Base-by-base conservation (phyloP, 257 asterid genomes). In the Solanum appendiculatum region DNA sequence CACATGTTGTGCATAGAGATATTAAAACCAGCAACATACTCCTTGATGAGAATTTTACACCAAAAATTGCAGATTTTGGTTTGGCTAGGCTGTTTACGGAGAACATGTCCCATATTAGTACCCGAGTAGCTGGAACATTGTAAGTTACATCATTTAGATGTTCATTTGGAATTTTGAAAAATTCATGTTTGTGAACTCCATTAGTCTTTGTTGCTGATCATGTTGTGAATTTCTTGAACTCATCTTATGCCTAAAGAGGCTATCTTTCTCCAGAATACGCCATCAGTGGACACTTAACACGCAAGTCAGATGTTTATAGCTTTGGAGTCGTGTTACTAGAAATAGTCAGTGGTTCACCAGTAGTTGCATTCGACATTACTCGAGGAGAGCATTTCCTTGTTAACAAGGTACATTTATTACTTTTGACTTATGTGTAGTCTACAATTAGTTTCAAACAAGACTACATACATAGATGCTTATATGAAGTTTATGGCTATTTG, bases 81-180 rank as follows among this genome's bases (percentile, higher is more conserved):
- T 87, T 95, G 83, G 94, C 98, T 23, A 94, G 91, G 86, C 88
- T 95, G 39, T 92, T 94, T 37, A 84, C 91, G n/a, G 97, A 93
- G 78, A 87, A 92, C 51, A 89, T 44, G 5, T 93, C 98, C 1
- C 85, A 93, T 91, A 91, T 95, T 64, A 94, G 97, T 88, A 95
- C 98, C 78, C 95, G 94, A 23, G 98, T 95, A 4, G 98, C 98
- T 2, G 98, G 98, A 14, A 95, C 98, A 13, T 86, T 95, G 98
- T 95, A 87, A 93, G 96, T 91, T 36, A 42, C 73, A 74, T 70
- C 27, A 85, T 2, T 31, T n/a, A 2, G 63, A 54, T 54, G 10
- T 54, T 54, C 63, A 54, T 54, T 54, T 54, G 63, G 9, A 54
- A 54, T 54, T 39, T 82, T 29, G 31, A 14, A 82, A 36, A n/a